Conservation (phyloP, 108 stramenopile species). For the Tribonema minus region DNA sequence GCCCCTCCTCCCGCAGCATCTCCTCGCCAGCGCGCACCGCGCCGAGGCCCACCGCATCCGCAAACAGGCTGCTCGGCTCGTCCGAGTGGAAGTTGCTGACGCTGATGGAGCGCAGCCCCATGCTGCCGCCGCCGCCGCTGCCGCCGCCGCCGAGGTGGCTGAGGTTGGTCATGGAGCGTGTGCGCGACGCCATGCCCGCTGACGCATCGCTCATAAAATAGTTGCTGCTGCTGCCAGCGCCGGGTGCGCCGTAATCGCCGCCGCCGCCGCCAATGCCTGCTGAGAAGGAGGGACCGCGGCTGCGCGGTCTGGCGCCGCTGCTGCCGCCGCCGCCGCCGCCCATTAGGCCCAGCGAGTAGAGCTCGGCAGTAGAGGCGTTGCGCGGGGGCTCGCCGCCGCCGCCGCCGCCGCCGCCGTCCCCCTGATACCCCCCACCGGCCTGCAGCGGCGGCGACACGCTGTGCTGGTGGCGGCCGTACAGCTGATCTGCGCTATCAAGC, state of each 20-base stretch:
- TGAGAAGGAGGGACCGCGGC: not conserved
- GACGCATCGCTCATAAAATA: no score
- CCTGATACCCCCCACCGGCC: no score
- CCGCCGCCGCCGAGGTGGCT: no score
- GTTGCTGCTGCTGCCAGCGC: no score
- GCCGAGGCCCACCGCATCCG: not conserved
- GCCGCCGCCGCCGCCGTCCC: not conserved
- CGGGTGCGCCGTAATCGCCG: not conserved
- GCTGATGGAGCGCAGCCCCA: slow-evolving; percentile 22
- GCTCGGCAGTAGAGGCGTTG: not conserved
- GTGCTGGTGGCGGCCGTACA: no score
- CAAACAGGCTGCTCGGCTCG: not conserved
- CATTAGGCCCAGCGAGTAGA: no score
- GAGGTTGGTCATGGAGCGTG: slow-evolving; percentile 31
- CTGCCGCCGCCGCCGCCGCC: not conserved
- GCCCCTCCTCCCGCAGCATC: not conserved
- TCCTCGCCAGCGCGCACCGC: not conserved
- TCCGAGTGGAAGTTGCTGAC: slow-evolving; percentile 20
- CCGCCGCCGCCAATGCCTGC: not conserved
- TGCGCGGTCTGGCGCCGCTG: not conserved
- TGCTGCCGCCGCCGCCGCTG: no score
- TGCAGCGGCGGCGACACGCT: no score
- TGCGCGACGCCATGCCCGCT: slow-evolving; percentile 17
- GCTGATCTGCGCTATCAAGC: no score
- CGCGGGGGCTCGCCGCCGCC: not conserved